Base-by-base conservation (phyloP, 1,284 basidiomycete species). In the Rhizoctonia solani region DNA sequence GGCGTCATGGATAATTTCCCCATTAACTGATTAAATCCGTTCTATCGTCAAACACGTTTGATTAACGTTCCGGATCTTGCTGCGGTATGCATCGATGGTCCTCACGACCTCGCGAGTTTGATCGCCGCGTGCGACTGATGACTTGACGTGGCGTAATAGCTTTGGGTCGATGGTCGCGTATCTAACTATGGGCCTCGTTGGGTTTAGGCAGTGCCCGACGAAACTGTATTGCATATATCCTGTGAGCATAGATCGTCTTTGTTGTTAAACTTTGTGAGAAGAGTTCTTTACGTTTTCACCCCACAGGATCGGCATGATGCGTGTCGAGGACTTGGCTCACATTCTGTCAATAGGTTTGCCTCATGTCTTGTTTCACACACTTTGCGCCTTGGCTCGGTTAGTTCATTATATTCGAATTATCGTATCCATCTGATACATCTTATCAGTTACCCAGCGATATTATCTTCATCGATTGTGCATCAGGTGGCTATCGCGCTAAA, bases 381-480 rank as follows among this genome's bases (percentile, higher is more conserved):
- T n/a, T n/a, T n/a, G n/a, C n/a, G n/a, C n/a, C n/a, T n/a, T n/a
- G n/a, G n/a, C n/a, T n/a, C n/a, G n/a, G n/a, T n/a, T n/a, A n/a
- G n/a, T n/a, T n/a, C n/a, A n/a, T n/a, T n/a, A n/a, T n/a, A 39
- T 16, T 39, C 37, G 37, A 39, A 16, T 39, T 39, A 39, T 39
- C 37, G n/a, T 42, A 56, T 56, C 39, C 46, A 44, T 56, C 37
- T 56, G 1, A 42, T 29, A 56, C 39, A 56, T 56, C 54, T 56
- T 56, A 56, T 56, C 54, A 29, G 46, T 27, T 55, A 39, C 25
- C 46, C 29, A 42, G 46, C 21, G 23, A 5, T 50, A 21, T 23
- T 29, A 50, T 50, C 44, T 4, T 46, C 47, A 56, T 56, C 54
- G 54, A 56, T 56, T 42, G n/a, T n/a, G n/a, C n/a, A n/a, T n/a